A percentile compares a stretch with the other conserved stretches of the same genome.
phyloP scores from a whole-genome alignment of 2,329 filamentous ascomycete species.

The Conoideocrella luteorostrata region DNA sequence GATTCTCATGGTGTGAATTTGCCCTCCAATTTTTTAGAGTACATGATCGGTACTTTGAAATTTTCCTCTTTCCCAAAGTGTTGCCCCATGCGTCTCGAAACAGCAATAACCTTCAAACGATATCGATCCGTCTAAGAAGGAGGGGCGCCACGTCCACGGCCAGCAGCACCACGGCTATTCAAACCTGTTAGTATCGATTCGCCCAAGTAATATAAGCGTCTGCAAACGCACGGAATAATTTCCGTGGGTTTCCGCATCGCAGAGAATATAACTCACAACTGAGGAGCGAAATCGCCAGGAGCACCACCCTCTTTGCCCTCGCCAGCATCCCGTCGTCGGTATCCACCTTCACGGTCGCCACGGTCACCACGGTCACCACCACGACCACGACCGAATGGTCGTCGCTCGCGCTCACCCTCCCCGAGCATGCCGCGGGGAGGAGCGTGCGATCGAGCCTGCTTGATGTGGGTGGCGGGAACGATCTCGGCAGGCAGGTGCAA shows the following conservation, averaged over 20 bases:
- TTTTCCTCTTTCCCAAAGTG: background rate
- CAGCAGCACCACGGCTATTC: slow-evolving; percentile 73
- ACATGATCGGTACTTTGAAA: slow-evolving; percentile 35
- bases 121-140: slow-evolving; percentile 49
- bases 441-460: slow-evolving; percentile 98
- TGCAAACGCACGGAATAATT: slow-evolving; percentile 6
- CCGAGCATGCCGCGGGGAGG: slow-evolving; percentile 98
- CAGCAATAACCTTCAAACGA: slow-evolving; percentile 33
- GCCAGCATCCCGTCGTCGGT: slow-evolving; percentile 83
- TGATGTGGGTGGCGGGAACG: slow-evolving; percentile 99
- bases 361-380: slow-evolving; percentile 57
- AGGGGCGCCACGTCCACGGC: slow-evolving; percentile 75
- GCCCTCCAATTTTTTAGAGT: slow-evolving; percentile 37
- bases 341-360: slow-evolving; percentile 82
- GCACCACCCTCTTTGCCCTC: slow-evolving; percentile 88
- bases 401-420: slow-evolving; percentile 73
- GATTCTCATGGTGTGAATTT: slow-evolving; percentile 30
- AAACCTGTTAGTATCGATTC: slow-evolving; percentile 5
- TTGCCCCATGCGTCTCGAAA: slow-evolving; percentile 36
- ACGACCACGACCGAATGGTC: slow-evolving; percentile 76
- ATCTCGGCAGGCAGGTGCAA: slow-evolving; percentile 99
- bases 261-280: slow-evolving; percentile 79
- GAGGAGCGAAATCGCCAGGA: slow-evolving; percentile 84
- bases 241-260: too few relatives aligned
- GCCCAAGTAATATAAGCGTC: background rate